Evolutionary conservation across 176 grass and related monocot species (phyloP), one percentile per base, ranked within the genome.

Genomic region (Tillandsia fasciculata): DNA sequence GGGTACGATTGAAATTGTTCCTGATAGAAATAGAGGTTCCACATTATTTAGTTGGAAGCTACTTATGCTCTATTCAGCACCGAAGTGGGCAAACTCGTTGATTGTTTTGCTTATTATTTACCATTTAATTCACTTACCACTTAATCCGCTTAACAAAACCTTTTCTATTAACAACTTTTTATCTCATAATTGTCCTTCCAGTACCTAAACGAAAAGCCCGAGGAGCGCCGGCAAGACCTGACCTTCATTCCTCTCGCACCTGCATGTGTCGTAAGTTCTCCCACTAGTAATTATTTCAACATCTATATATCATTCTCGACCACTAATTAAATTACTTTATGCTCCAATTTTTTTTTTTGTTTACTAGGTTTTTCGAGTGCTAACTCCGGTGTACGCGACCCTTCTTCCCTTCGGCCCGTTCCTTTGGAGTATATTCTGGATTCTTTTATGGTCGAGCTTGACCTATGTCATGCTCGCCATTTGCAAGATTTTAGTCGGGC

Each of bases 181-280:
- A 71, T 74, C 28, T 70, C 33, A 42, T 42, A 42, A 42, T 42
- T 75, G 23, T 70, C 22, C 71, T 12, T 54, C 26, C 89, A 99
- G 89, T 93, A 86, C 75, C 71, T 93, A 80, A 99, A 99, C 80
- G 94, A 93, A 49, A 87, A 90, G 72, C 72, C 87, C 56, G 89
- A 99, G 64, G 89, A 93, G 66, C 84, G 75, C 64, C 77, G 86
- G 59, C 90, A 99, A 72, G 94, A 99, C 70, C 87, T 99, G 50
- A 87, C 89, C 26, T 99, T 99, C 72, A 93, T 99, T 64, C 94
- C 94, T 47, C 84, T 99, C 73, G 94, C 94, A 27, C 94, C 94
- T 24, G 94, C 94, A 56, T 90, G 94, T 68, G 94, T 99, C 72
- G 89, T 99, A 90, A 26, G 77, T 68, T 51, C 7, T 51, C 22